A percentile compares a stretch with the other conserved stretches of the same genome.
phyloP scores from a whole-genome alignment of 164 flowering plant species.

The Cinnamomum chago region DNA sequence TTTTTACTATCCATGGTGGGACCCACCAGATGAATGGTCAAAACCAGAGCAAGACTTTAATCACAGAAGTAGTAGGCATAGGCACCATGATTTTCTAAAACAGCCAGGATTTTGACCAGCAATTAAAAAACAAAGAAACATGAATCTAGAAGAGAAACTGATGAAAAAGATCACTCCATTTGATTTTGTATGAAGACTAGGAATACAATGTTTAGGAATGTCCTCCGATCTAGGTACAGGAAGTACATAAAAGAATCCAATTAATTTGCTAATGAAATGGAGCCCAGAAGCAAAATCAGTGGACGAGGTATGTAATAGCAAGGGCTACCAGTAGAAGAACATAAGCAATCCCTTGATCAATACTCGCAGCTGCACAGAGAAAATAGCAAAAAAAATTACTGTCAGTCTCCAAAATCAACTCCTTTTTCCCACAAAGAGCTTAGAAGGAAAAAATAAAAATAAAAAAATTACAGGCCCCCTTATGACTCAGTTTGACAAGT shows the following conservation, averaged over 20 bases:
- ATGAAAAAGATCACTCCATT: not conserved
- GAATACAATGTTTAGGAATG: not conserved
- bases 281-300: not conserved
- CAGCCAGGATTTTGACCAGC: not conserved
- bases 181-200: not conserved
- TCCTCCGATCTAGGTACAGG: not conserved
- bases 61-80: too few relatives aligned
- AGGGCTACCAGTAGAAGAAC: constrained; percentile 2
- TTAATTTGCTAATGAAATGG: not conserved
- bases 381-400: not conserved
- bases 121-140: too few relatives aligned
- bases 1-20: too few relatives aligned
- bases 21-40: too few relatives aligned
- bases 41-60: too few relatives aligned
- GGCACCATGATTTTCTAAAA: too few relatives aligned
- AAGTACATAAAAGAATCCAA: not conserved
- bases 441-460: too few relatives aligned
- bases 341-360: constrained; percentile 6
- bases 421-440: not conserved
- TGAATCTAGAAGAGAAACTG: too few relatives aligned
- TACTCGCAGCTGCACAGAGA: not conserved
- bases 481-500: too few relatives aligned
- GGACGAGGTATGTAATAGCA: constrained; percentile 1
- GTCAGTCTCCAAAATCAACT: not conserved
- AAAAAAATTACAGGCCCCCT: too few relatives aligned